Conservation (phyloP, 2,329 filamentous ascomycete genomes). For the Thelonectria olida region DNA sequence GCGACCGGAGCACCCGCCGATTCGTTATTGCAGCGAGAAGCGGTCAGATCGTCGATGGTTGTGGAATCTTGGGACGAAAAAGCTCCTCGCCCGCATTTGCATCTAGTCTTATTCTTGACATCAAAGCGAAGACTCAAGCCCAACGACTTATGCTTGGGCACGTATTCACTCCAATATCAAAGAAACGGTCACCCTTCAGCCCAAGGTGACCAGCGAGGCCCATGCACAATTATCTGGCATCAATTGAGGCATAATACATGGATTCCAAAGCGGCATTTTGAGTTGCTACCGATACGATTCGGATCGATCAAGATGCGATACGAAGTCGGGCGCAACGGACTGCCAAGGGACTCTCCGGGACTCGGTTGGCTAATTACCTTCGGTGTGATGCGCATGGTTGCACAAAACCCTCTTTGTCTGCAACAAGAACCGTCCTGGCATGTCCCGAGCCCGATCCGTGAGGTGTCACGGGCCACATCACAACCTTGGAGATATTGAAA, state of each 20-base stretch:
- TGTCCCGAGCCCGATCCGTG: too few relatives aligned
- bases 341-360: neutral
- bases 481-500: neutral
- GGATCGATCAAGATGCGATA: conserved; percentile 4
- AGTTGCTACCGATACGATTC: conserved; percentile 8
- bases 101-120: conserved; percentile 2
- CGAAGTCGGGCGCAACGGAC: neutral
- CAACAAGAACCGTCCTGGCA: neutral
- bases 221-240: conserved; percentile 10
- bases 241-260: conserved; percentile 2
- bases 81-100: neutral
- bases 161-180: neutral
- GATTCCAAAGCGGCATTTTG: conserved; percentile 4
- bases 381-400: neutral
- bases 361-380: too few relatives aligned
- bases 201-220: neutral
- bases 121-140: conserved; percentile 4
- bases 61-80: neutral
- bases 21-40: neutral
- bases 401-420: neutral
- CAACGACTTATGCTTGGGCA: neutral
- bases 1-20: neutral
- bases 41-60: conserved; percentile 11
- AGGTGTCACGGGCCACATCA: neutral
- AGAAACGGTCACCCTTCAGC: too few relatives aligned